Conservation (phyloP, 1,284 basidiomycete species). For the Phylloboletellus chloephorus region DNA sequence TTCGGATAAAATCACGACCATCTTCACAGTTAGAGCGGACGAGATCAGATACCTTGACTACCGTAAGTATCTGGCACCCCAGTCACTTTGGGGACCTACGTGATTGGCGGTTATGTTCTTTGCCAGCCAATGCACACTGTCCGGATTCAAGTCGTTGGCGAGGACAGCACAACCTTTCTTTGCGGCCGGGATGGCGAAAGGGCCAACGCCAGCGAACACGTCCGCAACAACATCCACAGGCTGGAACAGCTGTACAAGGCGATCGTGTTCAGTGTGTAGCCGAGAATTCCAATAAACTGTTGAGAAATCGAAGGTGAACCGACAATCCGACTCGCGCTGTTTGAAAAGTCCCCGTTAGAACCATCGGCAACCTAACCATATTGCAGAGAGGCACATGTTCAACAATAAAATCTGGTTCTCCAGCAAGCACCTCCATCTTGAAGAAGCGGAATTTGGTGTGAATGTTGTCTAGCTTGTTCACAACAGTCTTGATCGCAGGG, state of each 20-base stretch:
- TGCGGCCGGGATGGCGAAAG: constrained; percentile 91
- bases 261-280: constrained; percentile 85
- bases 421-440: constrained; percentile 95
- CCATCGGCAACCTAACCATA: not conserved
- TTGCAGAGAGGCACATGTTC: constrained; percentile 58
- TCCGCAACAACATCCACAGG: constrained; percentile 81
- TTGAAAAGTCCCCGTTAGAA: constrained; percentile 7
- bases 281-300: constrained; percentile 98
- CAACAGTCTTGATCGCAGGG: constrained; percentile 75
- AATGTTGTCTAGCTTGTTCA: constrained; percentile 92
- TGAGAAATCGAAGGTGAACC: constrained; percentile 92
- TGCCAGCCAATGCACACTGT: constrained; percentile 74
- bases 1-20: constrained; percentile 78
- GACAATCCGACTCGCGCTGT: constrained; percentile 79
- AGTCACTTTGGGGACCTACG: constrained; percentile 38
- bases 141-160: constrained; percentile 94
- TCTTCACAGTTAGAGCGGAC: constrained; percentile 76
- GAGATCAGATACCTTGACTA: constrained; percentile 56
- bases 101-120: constrained; percentile 73
- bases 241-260: constrained; percentile 68
- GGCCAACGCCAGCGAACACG: constrained; percentile 96
- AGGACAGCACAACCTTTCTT: constrained; percentile 86
- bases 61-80: constrained; percentile 8
- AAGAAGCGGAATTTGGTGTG: constrained; percentile 90
- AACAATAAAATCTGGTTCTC: constrained; percentile 80